Evolutionary conservation across 2,329 filamentous ascomycete genomes (phyloP), one percentile per base, ranked within the genome.

Genomic region (Pseudogymnoascus sp.): DNA sequence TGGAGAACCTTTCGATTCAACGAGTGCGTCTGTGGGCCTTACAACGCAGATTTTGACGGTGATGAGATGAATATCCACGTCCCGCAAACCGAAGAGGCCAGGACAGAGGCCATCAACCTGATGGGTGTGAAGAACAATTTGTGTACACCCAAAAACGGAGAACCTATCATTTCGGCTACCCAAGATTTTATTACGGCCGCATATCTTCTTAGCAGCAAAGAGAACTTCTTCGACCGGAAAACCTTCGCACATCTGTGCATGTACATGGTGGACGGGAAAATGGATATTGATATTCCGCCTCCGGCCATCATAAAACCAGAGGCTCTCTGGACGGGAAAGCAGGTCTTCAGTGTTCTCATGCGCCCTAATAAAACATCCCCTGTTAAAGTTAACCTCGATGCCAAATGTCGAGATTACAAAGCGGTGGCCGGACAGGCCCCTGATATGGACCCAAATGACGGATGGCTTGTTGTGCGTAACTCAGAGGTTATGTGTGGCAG

Each of bases 31-130:
- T 99, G 94, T 75, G 92, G 89, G 64, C 94, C 94, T 3, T 99
- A 99, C 80, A 99, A 99, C 69, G 94, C 94, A 61, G 94, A 99
- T 83, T 99, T 99, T 68, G 94, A 99, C 70, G 94, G 94, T 63
- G 94, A 99, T 69, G 94, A 99, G 74, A 99, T 99, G 94, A 99
- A 99, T 69, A 77, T 99, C 57, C 94, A 99, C 75, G 92, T 99
- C 14, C 94, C 94, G 2, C 94, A 99, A 72, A 97, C 94, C 0
- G 94, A 99, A 76, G 94, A 99, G 75, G 93, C 94, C 9, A 85
- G 94, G 62, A 90, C 93, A 2, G 94, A 99, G 75, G 94, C 94
- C 0, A 95, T 95, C 69, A 92, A 93, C 67, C 78, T 99, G 57
- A 99, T 99, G 94, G 94, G 94, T 41, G 92, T 99, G 61, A 96